Evolutionary conservation across 176 grass and related monocot genomes (phyloP), one percentile per base, ranked within the genome.

Genomic region (Rhynchospora pubera): DNA sequence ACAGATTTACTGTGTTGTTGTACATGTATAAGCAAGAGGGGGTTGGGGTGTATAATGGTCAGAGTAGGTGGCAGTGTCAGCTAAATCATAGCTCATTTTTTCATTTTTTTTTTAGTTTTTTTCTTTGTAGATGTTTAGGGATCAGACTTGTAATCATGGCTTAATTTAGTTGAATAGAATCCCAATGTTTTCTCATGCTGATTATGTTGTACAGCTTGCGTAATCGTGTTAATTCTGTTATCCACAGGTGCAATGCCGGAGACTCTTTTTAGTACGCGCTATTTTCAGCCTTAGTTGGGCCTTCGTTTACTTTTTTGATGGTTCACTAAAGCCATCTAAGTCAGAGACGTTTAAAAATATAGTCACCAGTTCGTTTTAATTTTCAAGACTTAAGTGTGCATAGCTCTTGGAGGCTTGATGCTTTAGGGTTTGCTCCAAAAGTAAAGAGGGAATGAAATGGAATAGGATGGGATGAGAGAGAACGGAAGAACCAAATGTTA

Each of bases 111-210:
- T 50, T 80, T 62, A 0, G 7, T 30, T 50, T 79, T n/a, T 80
- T 62, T 63, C 60, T 63, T 63, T 63, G 11, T 62, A 60, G 53
- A 24, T 45, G 43, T 61, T 42, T 80, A 80, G 79, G 22, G 57
- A 18, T 65, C 60, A 66, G 79, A 65, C 47, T 67, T 61, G 7
- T 23, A 18, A 52, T 66, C 62, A 66, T 67, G 4, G 57, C 48
- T 82, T 66, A 82, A 67, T 67, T 78, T 80, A 80, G 78, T 30
- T 80, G 9, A 80, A 24, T 80, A 80, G 32, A 80, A 63, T 80
- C 34, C 59, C 28, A 63, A 46, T 80, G 57, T 59, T 80, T 42
- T 42, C 21, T 45, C 15, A 60, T 16, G 47, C 48, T 77, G 50
- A 76, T 53, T 76, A 53, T 76, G 47, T 32, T 76, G 23, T 28